Evolutionary conservation across 2,329 filamentous ascomycete species (phyloP), one percentile per base, ranked within the genome.

Genomic region (Cordyceps cateniannulata): DNA sequence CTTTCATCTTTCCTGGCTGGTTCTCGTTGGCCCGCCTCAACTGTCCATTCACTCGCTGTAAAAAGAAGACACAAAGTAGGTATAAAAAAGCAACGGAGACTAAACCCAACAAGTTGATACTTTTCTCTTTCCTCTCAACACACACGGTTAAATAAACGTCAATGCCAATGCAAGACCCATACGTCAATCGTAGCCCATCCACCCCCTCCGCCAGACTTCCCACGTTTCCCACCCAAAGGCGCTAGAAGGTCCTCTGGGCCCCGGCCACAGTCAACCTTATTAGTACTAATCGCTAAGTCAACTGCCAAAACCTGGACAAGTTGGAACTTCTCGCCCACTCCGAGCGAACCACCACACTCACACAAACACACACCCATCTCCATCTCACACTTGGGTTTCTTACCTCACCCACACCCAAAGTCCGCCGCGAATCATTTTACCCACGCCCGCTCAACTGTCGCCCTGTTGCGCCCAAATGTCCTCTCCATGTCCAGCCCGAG

Each of bases 401-500:
- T 20, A 25, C n/a, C 22, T 9, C 24, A 54, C 35, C 35, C 47
- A 44, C 53, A 22, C 25, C 38, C 56, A 24, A 50, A 29, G 7
- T 24, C 55, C 48, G 54, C 55, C 55, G 32, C 55, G 55, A 58
- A 69, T 66, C 67, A 67, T 66, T 63, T 61, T 66, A 66, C 66
- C 65, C 67, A 68, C 67, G 66, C 63, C 63, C 57, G 60, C 61
- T 44, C 49, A 24, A 59, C 35, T 25, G 59, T 65, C 66, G 66
- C 62, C 63, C 63, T 66, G 54, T 49, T 42, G 53, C 67, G 65
- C 66, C 77, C 79, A 78, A 74, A 84, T 84, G 81, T 80, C 75
- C 73, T 75, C 76, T 80, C 79, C 81, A 84, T 84, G 81, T 84
- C 80, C 75, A 80, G 72, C 71, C 75, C 76, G 76, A 74, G 74